Evolutionary conservation across 768 basidiomycete species (phyloP), one percentile per base, ranked within the genome.

Genomic region (Serendipita sp.): DNA sequence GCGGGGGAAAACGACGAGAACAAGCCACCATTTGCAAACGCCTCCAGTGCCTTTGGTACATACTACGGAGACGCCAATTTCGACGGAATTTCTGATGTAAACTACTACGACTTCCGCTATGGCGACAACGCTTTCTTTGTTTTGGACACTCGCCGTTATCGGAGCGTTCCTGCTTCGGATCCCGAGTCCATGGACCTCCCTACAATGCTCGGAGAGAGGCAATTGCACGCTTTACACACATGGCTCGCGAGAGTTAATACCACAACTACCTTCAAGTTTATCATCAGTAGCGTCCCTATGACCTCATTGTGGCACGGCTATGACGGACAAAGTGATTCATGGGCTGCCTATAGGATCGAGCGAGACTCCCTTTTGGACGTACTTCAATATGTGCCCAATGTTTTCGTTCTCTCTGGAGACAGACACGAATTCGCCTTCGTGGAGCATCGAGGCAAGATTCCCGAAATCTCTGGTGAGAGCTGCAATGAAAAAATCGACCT

Each of bases 371-470:
- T 91, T 11, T 75, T 90, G 33, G 72, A 76, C 27, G 75, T 79
- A 0, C 74, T 91, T 45, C 80, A 84, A 65, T 76, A 80, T 27
- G 82, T 88, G 10, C 84, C 86, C 0, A 88, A 89, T 68, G 81
- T 87, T 52, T 73, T 85, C 69, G 70, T 89, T 62, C 73, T 89
- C 50, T 83, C 82, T 1, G 87, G 87, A 5, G 88, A 88, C 70
- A 78, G 87, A 23, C 88, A 90, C 71, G 87, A 89, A 73, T 89
- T 88, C 68, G 87, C 87, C 1, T 81, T 81, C 3, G 78, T 88
- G 67, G 81, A 85, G 72, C 85, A 82, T 71, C 77, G 75, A 63
- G 69, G 76, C 65, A 66, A 72, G 48, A 70, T 74, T 66, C 64
- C 71, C 62, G 62, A 52, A 31, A 31, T 6, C 52, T 69, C 1